Evolutionary conservation across 345 rosid species (phyloP).

Genomic region (Geranium rotundifolium): DNA sequence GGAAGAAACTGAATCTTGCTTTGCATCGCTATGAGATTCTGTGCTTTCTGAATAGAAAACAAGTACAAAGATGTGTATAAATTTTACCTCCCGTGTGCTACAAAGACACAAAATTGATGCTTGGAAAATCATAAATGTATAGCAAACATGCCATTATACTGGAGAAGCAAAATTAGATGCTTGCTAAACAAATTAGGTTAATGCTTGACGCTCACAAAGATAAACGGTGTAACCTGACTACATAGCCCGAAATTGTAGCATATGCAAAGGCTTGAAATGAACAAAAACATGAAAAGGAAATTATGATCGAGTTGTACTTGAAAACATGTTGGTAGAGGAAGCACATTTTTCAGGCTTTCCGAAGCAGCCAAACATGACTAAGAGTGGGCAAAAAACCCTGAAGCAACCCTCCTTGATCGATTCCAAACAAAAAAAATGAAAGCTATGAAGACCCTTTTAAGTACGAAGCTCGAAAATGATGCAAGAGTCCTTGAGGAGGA

Average conservation of each 20-base stretch:
- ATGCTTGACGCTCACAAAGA: background rate
- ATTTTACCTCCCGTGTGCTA: too few relatives aligned
- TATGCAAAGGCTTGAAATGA: background rate
- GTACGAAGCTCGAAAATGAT: too few relatives aligned
- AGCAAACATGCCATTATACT: too few relatives aligned
- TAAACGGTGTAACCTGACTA: background rate
- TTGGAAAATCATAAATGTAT: too few relatives aligned
- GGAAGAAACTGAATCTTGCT: constrained; percentile 14
- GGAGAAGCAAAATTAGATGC: too few relatives aligned
- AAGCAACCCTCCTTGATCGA: too few relatives aligned
- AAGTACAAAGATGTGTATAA: background rate
- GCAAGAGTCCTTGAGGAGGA: too few relatives aligned
- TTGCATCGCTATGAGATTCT: constrained; percentile 12
- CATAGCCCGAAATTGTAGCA: background rate
- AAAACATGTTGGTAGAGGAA: constrained; percentile 4
- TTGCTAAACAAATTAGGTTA: background rate
- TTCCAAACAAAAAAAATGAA: too few relatives aligned
- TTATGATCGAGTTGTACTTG: constrained; percentile 1
- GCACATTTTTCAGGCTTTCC: background rate
- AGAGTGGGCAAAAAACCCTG: too few relatives aligned
- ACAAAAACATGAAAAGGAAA: background rate
- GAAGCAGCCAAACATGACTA: background rate
- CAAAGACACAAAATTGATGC: background rate
- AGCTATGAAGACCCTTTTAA: too few relatives aligned
- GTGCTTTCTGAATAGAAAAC: constrained; percentile 17